Base-by-base conservation (phyloP, 2,329 filamentous ascomycete genomes). In the Herpotrichia juniperi region DNA sequence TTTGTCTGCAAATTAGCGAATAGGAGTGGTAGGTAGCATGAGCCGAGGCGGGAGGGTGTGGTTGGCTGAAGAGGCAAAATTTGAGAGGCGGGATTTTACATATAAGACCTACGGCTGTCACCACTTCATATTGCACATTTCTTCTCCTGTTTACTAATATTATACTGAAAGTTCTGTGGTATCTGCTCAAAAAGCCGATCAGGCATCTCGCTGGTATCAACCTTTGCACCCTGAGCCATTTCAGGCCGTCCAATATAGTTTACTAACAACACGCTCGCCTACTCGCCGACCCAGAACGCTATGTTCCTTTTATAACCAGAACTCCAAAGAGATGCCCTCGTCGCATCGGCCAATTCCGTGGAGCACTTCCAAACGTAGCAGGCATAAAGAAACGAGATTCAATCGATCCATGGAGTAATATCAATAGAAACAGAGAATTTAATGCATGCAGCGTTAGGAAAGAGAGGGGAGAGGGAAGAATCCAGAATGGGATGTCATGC, bases 211-310 rank as follows among this genome's bases (percentile, higher is more conserved):
- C n/a, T n/a, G n/a, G n/a, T n/a, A n/a, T n/a, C n/a, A n/a, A 21
- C 12, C 16, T 10, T 49, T 39, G 7, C 21, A 22, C 9, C 4
- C 19, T 21, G n/a, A 45, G 24, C 17, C 43, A 30, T 42, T 4
- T 14, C 39, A 48, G n/a, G 16, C 26, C 10, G 6, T 8, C 16
- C 35, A 22, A 24, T 7, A 4, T 17, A 42, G n/a, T 8, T 3
- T 5, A 16, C 16, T 7, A n/a, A n/a, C 11, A 37, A 44, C 40
- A 35, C 9, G 7, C 28, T 43, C 14, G 14, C 32, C 28, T 19
- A 35, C n/a, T n/a, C n/a, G n/a, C n/a, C n/a, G n/a, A 32, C 4
- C 30, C 30, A 32, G 39, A 35, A 44, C 42, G 50, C 45, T 52
- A 52, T 48, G 44, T 10, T 19, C 9, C 49, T 48, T 48, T 50